These are phyloP conservation scores for Teratosphaeria pseudoeucalypti DNA, from an alignment of 2,329 filamentous ascomycete species.

Conservation along the genomic window DNA sequence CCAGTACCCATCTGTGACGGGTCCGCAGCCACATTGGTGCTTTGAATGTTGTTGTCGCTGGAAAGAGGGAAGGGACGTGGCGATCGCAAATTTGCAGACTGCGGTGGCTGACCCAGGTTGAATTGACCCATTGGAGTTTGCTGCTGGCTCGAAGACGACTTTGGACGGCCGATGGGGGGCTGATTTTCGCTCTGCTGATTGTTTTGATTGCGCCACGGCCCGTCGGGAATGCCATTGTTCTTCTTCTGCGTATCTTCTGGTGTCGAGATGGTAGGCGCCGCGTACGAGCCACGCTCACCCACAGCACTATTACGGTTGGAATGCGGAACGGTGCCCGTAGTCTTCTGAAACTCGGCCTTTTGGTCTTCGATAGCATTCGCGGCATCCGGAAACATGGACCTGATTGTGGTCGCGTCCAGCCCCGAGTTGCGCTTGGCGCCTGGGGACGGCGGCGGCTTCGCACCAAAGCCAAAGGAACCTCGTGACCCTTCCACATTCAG, in stretches of 20 bases:
- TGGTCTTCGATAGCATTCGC: slow-evolving; percentile 97
- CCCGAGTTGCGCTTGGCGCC: slow-evolving; percentile 79
- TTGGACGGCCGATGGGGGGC: slow-evolving; percentile 53
- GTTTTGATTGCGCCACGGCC: slow-evolving; percentile 60
- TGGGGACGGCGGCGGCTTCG: slow-evolving; percentile 64
- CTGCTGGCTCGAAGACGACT: slow-evolving; percentile 63
- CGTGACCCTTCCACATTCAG: slow-evolving; percentile 77
- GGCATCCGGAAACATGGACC: slow-evolving; percentile 98
- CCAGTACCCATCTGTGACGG: slow-evolving; percentile 46
- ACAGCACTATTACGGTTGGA: slow-evolving; percentile 89
- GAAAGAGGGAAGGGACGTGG: slow-evolving; percentile 60
- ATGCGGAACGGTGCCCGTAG: slow-evolving; percentile 77
- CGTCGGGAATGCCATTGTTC: slow-evolving; percentile 60
- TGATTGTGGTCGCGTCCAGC: slow-evolving; percentile 87
- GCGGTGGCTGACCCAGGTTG: slow-evolving; percentile 55
- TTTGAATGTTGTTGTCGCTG: slow-evolving; percentile 65
- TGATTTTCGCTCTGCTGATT: slow-evolving; percentile 34
- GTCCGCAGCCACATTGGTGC: slow-evolving; percentile 67
- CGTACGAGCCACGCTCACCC: slow-evolving; percentile 59
- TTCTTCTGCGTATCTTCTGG: slow-evolving; percentile 51
- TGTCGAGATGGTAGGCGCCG: slow-evolving; percentile 63
- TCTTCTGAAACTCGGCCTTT: slow-evolving; percentile 93
- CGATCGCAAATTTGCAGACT: slow-evolving; percentile 66
- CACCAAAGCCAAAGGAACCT: slow-evolving; percentile 60
- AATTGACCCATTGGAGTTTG: slow-evolving; percentile 82